Evolutionary conservation across 106 monocot genomes (phyloP), one percentile per base, ranked within the genome.

Genomic region (Allium sativum): DNA sequence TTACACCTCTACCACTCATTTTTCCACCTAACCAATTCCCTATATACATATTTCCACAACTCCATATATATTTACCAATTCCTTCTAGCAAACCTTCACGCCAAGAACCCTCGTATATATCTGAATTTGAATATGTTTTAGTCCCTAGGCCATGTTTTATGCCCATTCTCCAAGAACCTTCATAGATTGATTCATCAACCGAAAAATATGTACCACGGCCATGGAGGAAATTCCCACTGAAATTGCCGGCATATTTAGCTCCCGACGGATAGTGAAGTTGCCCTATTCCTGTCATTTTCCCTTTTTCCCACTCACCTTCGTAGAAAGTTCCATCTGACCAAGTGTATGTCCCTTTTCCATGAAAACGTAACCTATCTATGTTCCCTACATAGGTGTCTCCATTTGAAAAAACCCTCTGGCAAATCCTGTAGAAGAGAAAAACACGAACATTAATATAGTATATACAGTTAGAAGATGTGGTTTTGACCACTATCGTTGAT

Each of bases 1-100:
- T 77, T 59, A 82, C 70, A 18, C 95, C 95, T 71, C 74, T 87
- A 8, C 95, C 90, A 69, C 65, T 76, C 90, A 96, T 96, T 55
- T 80, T 90, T 40, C 95, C 95, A 59, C 71, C 52, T 58, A 84
- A 90, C 95, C 90, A 90, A 57, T 63, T 90, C 12, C 95, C 95
- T 54, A 77, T 56, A 66, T 96, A 96, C 14, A 59, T 80, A 53
- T 77, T 82, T 51, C 95, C 90, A 65, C 77, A 78, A 51, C 51
- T 73, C 95, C 95, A 96, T 48, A 59, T 77, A 42, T 84, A 96
- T 18, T 61, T 82, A 18, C 95, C 95, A 44, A 73, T 61, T 42
- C 90, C 95, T 77, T 96, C 87, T 67, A 75, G 87, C 48, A 79
- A 10, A 43, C 95, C 95, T 82, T 96, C 90, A 44, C 51, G 81